phyloP scores from a whole-genome alignment of 345 rosid genomes.

The Microcos paniculata region DNA sequence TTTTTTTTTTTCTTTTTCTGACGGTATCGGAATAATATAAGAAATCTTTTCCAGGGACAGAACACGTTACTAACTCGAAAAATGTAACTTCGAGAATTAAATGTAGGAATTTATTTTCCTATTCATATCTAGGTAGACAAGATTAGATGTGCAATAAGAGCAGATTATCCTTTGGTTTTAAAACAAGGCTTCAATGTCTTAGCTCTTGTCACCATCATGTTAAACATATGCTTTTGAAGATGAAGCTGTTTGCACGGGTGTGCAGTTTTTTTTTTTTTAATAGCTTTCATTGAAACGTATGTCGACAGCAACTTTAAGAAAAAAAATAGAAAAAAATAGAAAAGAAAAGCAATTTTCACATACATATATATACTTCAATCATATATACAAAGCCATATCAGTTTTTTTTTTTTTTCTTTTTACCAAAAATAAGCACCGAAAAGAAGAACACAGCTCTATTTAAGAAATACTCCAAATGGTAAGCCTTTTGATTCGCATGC shows the following conservation, averaged over 20 bases:
- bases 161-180: background rate
- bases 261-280: conserved; percentile 1
- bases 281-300: conserved; percentile 6
- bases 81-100: too few species aligned
- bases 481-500: conserved; percentile 11
- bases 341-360: background rate
- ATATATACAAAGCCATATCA: conserved; percentile 12
- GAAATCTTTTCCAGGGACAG: too few species aligned
- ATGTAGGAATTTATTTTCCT: too few species aligned
- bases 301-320: background rate
- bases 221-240: conserved; percentile 11
- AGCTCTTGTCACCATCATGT: conserved; percentile 25
- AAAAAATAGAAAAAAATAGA: background rate
- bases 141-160: background rate
- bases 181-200: conserved; percentile 3
- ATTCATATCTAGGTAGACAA: background rate
- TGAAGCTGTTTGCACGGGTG: conserved; percentile 17
- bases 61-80: too few species aligned
- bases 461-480: conserved; percentile 19
- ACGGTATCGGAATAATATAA: too few species aligned
- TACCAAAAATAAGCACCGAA: conserved; percentile 17
- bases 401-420: conserved; percentile 2
- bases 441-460: conserved; percentile 15
- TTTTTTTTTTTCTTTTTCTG: background rate
- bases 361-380: conserved; percentile 1